Conservation (phyloP, 306 rosid genomes). For the Cicer chorassanicum region DNA sequence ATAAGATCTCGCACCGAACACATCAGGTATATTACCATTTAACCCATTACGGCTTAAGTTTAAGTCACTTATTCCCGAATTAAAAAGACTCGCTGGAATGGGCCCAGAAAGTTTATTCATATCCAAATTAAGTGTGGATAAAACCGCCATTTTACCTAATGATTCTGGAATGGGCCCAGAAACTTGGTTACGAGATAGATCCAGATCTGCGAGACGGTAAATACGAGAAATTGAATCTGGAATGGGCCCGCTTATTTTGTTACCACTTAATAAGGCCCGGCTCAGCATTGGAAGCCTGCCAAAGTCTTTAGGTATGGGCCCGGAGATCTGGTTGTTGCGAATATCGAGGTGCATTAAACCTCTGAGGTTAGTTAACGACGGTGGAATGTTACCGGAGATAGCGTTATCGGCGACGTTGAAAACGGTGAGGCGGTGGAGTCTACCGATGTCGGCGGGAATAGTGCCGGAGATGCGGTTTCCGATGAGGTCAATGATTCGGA, state of each 20-base stretch:
- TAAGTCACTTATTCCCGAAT: constrained; percentile 68
- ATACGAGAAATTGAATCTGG: constrained; percentile 63
- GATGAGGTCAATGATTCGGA: constrained; percentile 80
- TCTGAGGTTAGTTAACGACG: constrained; percentile 56
- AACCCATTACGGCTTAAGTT: constrained; percentile 71
- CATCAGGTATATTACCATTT: constrained; percentile 65
- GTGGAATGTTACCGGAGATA: constrained; percentile 70
- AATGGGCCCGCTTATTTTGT: constrained; percentile 64
- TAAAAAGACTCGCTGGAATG: constrained; percentile 62
- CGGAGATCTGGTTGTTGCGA: constrained; percentile 75
- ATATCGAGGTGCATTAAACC: constrained; percentile 83
- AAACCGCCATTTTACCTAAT: constrained; percentile 81
- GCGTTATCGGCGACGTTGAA: constrained; percentile 81
- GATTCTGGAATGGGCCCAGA: constrained; percentile 68
- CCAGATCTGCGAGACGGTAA: constrained; percentile 88
- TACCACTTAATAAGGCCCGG: constrained; percentile 81
- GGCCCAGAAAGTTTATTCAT: constrained; percentile 60
- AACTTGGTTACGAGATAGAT: constrained; percentile 70
- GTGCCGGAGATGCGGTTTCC: constrained; percentile 74
- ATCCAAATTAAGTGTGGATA: constrained; percentile 72
- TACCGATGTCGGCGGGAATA: constrained; percentile 67
- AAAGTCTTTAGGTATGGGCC: constrained; percentile 57
- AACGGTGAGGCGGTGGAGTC: constrained; percentile 69
- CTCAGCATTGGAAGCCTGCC: constrained; percentile 72
- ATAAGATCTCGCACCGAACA: constrained; percentile 66